These are phyloP conservation scores for Emmonsiellopsis sp. DNA, from an alignment of 2,329 filamentous ascomycete species.

Conservation along the genomic window DNA sequence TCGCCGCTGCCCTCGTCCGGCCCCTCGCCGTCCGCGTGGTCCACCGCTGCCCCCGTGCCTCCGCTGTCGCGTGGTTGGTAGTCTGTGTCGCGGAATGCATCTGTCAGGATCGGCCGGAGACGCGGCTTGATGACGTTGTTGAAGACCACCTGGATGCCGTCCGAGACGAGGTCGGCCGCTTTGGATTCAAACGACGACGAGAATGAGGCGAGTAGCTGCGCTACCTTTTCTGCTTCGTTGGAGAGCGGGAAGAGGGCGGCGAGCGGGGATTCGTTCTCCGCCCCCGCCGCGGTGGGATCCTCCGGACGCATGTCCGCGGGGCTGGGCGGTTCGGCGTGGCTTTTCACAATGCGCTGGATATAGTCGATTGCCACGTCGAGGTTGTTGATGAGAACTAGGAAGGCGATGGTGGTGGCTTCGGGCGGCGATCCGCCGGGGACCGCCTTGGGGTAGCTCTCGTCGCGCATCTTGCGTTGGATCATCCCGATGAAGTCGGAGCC, in stretches of 20 bases:
- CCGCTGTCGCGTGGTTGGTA: slow-evolving; percentile 61
- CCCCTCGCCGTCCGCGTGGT: slow-evolving; percentile 25
- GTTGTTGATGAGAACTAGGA: slow-evolving; percentile 91
- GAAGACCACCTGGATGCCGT: slow-evolving; percentile 79
- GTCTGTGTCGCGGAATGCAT: slow-evolving; percentile 86
- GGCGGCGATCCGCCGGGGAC: slow-evolving; percentile 71
- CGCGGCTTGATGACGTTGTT: slow-evolving; percentile 79
- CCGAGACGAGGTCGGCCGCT: slow-evolving; percentile 69
- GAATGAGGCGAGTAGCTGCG: slow-evolving; percentile 58
- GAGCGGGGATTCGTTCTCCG: slow-evolving; percentile 32
- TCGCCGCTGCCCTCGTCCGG: slow-evolving; percentile 12
- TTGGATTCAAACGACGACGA: slow-evolving; percentile 67
- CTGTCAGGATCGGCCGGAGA: slow-evolving; percentile 71
- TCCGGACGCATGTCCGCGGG: slow-evolving; percentile 26
- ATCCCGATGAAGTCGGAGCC: slow-evolving; percentile 89
- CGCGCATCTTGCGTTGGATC: slow-evolving; percentile 95
- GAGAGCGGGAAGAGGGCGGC: slow-evolving; percentile 69
- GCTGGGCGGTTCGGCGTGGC: slow-evolving; percentile 44
- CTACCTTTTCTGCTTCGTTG: slow-evolving; percentile 62
- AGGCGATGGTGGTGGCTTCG: slow-evolving; percentile 79
- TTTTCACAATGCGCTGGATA: slow-evolving; percentile 71
- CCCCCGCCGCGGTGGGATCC: slow-evolving; percentile 17
- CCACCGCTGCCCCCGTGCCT: slow-evolving; percentile 33
- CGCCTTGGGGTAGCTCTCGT: slow-evolving; percentile 83
- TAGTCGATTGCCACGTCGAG: slow-evolving; percentile 90